Conservation (phyloP, 805 yeast genomes). For the Teunomyces tritomae region DNA sequence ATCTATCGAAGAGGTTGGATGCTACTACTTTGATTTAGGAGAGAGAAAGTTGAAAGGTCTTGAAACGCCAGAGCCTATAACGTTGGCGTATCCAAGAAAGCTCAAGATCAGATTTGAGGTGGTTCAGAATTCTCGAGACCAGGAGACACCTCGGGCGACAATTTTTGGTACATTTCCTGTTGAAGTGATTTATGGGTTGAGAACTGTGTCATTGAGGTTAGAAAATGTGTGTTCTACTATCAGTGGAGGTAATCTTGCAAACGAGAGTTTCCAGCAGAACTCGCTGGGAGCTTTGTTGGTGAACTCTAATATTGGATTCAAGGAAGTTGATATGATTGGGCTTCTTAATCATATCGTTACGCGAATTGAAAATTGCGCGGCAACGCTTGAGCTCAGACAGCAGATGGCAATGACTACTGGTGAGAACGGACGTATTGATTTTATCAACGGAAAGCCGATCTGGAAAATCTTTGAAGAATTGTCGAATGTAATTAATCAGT, state of each 20-base stretch:
- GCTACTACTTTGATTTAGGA: conserved; percentile 67
- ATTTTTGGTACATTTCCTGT: conserved; percentile 39
- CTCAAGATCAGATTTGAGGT: conserved; percentile 59
- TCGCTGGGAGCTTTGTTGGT: conserved; percentile 24
- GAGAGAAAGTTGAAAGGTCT: conserved; percentile 90
- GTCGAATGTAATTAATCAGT: conserved; percentile 1
- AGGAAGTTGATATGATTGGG: conserved; percentile 45
- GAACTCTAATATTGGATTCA: conserved; percentile 17
- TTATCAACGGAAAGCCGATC: conserved; percentile 17
- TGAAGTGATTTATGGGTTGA: conserved; percentile 48
- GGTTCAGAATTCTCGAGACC: conserved; percentile 23
- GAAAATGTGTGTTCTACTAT: conserved; percentile 56
- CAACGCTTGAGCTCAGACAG: conserved; percentile 33
- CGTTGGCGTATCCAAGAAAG: conserved; percentile 69
- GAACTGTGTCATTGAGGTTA: conserved; percentile 53
- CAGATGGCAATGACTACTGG: conserved; percentile 23
- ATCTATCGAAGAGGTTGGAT: conserved; percentile 67
- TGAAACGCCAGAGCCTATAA: conserved; percentile 86
- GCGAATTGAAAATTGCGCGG: conserved; percentile 61
- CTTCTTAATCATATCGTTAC: conserved; percentile 66
- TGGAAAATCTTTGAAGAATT: conserved; percentile 26
- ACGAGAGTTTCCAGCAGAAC: conserved; percentile 24
- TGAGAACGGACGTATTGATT: conserved; percentile 19
- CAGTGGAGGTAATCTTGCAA: conserved; percentile 38
- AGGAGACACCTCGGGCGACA: conserved; percentile 27